Base-by-base conservation (phyloP, 345 rosid species). In the Combretum micranthum region DNA sequence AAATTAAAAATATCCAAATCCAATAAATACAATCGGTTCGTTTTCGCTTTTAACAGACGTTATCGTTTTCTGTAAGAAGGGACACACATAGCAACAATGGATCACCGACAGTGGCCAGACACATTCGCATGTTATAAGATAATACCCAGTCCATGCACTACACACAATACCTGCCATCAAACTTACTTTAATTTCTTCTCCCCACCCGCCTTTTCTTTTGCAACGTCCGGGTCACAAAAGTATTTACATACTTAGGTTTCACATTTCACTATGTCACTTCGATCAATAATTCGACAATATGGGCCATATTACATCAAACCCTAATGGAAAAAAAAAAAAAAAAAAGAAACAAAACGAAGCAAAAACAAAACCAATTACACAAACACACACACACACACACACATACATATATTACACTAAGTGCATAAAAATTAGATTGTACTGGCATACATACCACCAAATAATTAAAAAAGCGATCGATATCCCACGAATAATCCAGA, bases 401-500 rank as follows among this genome's bases (percentile, higher is more conserved):
- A 37, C 17, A 17, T 21, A 22, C 19, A 17, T 21, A 14, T 25
- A 44, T 4, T 13, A 22, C 23, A 54, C 37, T 44, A 37, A 15
- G 42, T 12, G 45, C 37, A 21, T 42, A 37, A 54, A 54, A 32
- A 54, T 37, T 15, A 37, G 44, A 54, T 54, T 20, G 22, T 37
- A 13, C 20, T 8, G 23, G 57, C 10, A 54, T 44, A 17, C 39
- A 11, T 32, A 54, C 23, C n/a, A 15, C 32, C 39, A 42, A 16
- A 52, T 3, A 8, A 19, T 14, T 12, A 53, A 55, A 42, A 13
- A 13, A 53, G 18, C 21, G 20, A 49, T 8, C 39, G 8, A 4
- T 22, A 16, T 43, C 22, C 44, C 22, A 54, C 57, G 57, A 54
- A 22, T 44, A 54, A 22, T 44, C 57, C 42, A 44, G 22, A 54